Conservation (phyloP, 805 yeast species). For the Lachancea lanzarotensis region DNA sequence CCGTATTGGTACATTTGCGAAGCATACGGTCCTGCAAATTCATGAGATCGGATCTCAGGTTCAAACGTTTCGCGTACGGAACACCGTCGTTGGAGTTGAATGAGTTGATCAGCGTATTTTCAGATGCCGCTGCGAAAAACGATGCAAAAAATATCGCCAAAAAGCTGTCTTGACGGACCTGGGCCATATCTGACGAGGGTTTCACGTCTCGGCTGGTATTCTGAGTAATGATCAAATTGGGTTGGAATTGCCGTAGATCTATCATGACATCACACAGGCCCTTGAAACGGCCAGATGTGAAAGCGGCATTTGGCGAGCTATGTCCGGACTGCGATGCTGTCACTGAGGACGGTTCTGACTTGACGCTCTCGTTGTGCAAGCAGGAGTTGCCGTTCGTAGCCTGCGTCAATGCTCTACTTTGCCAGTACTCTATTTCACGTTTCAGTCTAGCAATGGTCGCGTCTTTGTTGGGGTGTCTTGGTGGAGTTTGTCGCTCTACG, state of each 20-base stretch:
- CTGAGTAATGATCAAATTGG: conserved; percentile 27
- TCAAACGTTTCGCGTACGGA: conserved; percentile 22
- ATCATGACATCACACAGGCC: conserved; percentile 16
- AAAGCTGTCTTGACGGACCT: conserved; percentile 27
- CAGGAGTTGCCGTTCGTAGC: background rate
- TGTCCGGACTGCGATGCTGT: background rate
- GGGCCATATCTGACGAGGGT: conserved; percentile 29
- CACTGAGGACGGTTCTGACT: background rate
- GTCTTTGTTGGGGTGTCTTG: conserved; percentile 29
- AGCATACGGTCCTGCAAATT: conserved; percentile 23
- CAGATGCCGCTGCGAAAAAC: conserved; percentile 23
- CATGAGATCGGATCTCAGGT: conserved; percentile 18
- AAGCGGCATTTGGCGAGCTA: background rate
- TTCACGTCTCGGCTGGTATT: conserved; percentile 30
- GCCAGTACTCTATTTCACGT: conserved; percentile 31
- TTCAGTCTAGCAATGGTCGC: conserved; percentile 27
- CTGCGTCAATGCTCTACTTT: conserved; percentile 18
- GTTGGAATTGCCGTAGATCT: conserved; percentile 24
- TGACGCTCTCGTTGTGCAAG: background rate
- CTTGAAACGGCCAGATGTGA: background rate
- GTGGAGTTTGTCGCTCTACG: conserved; percentile 26
- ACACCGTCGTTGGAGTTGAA: conserved; percentile 25
- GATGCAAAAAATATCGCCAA: conserved; percentile 26
- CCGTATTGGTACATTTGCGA: conserved; percentile 19
- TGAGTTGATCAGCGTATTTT: conserved; percentile 28